Base-by-base conservation (phyloP, 2,329 filamentous ascomycete species). In the Fusarium beomiforme region DNA sequence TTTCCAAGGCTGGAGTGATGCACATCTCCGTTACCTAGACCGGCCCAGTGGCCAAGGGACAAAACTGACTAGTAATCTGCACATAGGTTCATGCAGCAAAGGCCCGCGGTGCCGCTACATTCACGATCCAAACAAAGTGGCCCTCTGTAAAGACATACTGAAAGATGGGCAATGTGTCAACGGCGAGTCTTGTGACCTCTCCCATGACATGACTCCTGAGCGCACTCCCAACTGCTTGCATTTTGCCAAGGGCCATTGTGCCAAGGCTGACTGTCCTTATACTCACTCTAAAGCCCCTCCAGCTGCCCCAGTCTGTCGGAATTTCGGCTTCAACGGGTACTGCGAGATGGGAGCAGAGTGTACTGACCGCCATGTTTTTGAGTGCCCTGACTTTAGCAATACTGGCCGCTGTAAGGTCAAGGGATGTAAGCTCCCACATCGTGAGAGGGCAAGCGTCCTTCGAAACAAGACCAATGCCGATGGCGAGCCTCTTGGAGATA, bases 371-470 rank as follows among this genome's bases (percentile, higher is more conserved):
- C 96, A 99, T 84, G 92, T 95, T 63, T 92, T 92, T 82, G 95
- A 98, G 81, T 98, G 96, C 81, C 95, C 96, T 69, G 93, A 97
- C 80, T 98, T 97, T 85, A 93, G 93, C 87, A 97, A 97, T 83
- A 93, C 89, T 67, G 95, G 95, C 76, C 85, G 86, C 69, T 99
- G 96, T 88, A 90, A 90, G 79, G 90, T 88, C 79, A 90, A 91
- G 81, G 90, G 91, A 73, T 98, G 95, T 85, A 92, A 92, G 79
- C 88, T 97, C 59, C 92, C 90, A 65, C 96, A 99, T 83, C 90
- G 95, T 79, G 93, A 96, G 83, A 91, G 93, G 82, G 94, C 94
- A 79, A 94, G 93, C 85, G 85, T 91, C 79, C 87, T 91, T 77
- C 92, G 93, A 78, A 91, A 91, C 80, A 89, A 80, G 89, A 88